phyloP scores from a whole-genome alignment of 106 monocot genomes.

The Dactylorhiza incarnata region DNA sequence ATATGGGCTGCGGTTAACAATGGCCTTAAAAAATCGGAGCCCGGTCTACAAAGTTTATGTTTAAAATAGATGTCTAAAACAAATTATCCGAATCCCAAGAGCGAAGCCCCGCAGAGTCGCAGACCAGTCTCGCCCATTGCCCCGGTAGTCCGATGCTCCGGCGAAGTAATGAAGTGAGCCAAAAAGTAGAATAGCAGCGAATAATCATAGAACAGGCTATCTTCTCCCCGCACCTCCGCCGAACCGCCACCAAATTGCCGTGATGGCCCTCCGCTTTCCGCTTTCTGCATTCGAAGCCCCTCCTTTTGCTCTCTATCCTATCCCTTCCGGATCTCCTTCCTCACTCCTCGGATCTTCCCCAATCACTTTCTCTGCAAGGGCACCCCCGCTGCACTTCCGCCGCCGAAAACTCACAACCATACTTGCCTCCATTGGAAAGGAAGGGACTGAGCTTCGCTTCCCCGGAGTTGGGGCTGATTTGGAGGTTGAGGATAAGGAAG shows the following conservation, averaged over 20 bases:
- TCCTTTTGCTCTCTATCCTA: not conserved
- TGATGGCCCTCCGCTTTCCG: not conserved
- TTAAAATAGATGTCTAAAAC: no score
- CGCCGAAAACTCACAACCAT: not conserved
- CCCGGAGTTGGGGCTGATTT: constrained; percentile 16
- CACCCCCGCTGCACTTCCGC: not conserved
- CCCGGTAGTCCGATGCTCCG: no score
- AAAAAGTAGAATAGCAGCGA: not conserved
- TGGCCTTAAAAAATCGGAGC: no score
- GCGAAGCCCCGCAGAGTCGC: no score
- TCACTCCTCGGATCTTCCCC: not conserved
- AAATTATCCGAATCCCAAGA: no score
- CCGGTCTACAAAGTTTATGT: no score
- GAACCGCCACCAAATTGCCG: not conserved
- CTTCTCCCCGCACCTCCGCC: not conserved
- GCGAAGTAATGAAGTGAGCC: no score
- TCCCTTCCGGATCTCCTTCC: not conserved
- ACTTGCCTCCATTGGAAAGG: constrained; percentile 11
- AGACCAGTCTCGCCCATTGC: no score
- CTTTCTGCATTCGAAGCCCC: not conserved
- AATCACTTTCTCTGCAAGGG: not conserved
- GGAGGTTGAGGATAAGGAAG: constrained; percentile 3
- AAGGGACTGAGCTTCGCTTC: constrained; percentile 17
- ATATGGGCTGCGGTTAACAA: no score
- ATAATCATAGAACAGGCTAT: not conserved